Evolutionary conservation across 495 filamentous ascomycete genomes (phyloP).

Genomic region (Rhypophila decipiens): DNA sequence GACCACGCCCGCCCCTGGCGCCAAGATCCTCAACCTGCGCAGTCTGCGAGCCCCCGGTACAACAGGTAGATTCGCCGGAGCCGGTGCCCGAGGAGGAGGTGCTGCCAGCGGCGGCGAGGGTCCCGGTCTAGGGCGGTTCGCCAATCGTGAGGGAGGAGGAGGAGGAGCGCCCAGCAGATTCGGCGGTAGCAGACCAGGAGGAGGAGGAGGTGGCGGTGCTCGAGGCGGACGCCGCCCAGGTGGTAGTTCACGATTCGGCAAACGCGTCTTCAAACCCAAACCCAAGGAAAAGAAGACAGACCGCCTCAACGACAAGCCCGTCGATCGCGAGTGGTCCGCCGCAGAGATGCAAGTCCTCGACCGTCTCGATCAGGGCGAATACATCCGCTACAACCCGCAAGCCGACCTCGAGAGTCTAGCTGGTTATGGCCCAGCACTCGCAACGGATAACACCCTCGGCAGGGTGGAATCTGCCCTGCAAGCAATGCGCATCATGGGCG

Average conservation of each 20-base stretch:
- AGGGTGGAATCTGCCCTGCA: constrained; percentile 23
- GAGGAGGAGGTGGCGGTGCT: constrained; percentile 1
- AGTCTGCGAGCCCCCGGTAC: constrained; percentile 22
- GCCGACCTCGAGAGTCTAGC: constrained; percentile 14
- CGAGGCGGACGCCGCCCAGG: constrained; percentile 1
- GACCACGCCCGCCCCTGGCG: not conserved
- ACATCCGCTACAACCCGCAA: constrained; percentile 18
- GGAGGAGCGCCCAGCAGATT: not conserved
- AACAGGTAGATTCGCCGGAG: not conserved
- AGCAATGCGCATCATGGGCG: constrained; percentile 25
- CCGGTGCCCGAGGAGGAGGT: not conserved
- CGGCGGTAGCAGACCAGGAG: not conserved
- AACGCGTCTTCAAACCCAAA: not conserved
- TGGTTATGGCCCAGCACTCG: constrained; percentile 27
- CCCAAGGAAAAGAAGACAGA: not conserved
- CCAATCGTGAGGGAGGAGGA: not conserved
- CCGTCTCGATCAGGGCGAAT: constrained; percentile 21
- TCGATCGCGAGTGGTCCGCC: constrained; percentile 7
- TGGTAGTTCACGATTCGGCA: too few relatives aligned
- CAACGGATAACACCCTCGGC: constrained; percentile 16
- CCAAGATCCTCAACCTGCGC: constrained; percentile 23
- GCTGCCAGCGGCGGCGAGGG: not conserved
- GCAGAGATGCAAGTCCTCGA: constrained; percentile 18
- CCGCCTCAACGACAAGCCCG: not conserved
- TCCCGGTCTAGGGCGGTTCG: not conserved